phyloP scores from a whole-genome alignment of 352 stramenopile species.

The Globisporangium apiculatum region DNA sequence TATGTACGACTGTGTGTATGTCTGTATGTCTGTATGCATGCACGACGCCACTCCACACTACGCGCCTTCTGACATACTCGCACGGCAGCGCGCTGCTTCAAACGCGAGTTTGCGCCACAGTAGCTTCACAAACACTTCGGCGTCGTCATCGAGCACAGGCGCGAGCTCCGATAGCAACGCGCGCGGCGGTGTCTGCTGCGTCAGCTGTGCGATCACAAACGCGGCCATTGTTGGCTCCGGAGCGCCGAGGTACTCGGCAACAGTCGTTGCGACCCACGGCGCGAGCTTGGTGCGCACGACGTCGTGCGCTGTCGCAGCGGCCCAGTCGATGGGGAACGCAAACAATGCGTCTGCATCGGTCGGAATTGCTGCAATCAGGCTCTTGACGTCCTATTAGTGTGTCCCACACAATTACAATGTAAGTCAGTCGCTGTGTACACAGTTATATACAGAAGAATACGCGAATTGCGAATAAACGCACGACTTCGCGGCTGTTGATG shows the following conservation, averaged over 20 bases:
- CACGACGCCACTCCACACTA: no score
- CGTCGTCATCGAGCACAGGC: constrained; percentile 39
- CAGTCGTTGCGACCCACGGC: constrained; percentile 40
- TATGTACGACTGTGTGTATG: neutral
- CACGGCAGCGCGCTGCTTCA: constrained; percentile 21
- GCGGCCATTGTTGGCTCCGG: constrained; percentile 33
- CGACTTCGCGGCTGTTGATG: constrained; percentile 25
- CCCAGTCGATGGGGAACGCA: constrained; percentile 33
- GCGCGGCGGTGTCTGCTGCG: constrained; percentile 14
- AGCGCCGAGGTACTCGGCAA: constrained; percentile 46
- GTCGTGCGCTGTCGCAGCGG: constrained; percentile 18
- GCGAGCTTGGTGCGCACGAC: constrained; percentile 35
- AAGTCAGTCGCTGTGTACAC: neutral
- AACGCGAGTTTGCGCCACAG: constrained; percentile 54
- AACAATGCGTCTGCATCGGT: constrained; percentile 31
- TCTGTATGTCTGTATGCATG: neutral
- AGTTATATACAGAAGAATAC: neutral
- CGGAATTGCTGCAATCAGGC: constrained; percentile 36
- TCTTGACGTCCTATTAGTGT: constrained; percentile 25
- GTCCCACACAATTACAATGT: neutral
- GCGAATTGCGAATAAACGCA: constrained; percentile 9
- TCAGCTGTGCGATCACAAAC: constrained; percentile 40
- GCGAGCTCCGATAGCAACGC: constrained; percentile 30
- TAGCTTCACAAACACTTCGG: constrained; percentile 41
- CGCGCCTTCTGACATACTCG: no score